Evolutionary conservation across 495 filamentous ascomycete species (phyloP).

Genomic region (Daldinia vernicosa): DNA sequence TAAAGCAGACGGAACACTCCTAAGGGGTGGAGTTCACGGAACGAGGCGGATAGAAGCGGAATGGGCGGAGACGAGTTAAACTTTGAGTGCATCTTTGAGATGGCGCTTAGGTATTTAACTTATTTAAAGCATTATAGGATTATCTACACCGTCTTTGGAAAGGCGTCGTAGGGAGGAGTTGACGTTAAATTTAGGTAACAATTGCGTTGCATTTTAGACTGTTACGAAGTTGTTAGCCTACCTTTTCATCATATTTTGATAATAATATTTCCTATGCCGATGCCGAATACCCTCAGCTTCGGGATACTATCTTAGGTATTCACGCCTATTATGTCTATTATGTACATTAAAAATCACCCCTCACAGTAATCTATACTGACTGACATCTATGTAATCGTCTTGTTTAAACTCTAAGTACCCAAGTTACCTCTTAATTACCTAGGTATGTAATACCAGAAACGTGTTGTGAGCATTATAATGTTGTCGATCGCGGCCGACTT

Average conservation of each 20-base stretch:
- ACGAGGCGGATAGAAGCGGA: conserved; percentile 23
- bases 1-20: not conserved
- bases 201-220: conserved; percentile 15
- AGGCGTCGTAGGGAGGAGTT: not conserved
- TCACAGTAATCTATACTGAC: not conserved
- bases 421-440: not conserved
- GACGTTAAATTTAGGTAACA: conserved; percentile 33
- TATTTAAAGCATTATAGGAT: not conserved
- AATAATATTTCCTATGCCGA: not conserved
- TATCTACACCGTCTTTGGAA: not conserved
- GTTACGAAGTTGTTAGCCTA: conserved; percentile 12
- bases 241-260: conserved; percentile 4
- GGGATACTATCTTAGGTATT: not conserved
- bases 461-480: conserved; percentile 13
- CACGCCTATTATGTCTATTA: not conserved
- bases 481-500: conserved; percentile 26
- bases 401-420: not conserved
- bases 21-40: conserved; percentile 23
- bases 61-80: conserved; percentile 22
- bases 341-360: no score
- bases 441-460: not conserved
- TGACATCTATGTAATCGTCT: not conserved
- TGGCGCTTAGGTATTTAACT: no score
- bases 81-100: not conserved
- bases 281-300: not conserved